A percentile compares a stretch with the other conserved stretches of the same genome.
Evolutionary conservation across 495 filamentous ascomycete species (phyloP).

Genomic region (Aspergillus wentii): DNA sequence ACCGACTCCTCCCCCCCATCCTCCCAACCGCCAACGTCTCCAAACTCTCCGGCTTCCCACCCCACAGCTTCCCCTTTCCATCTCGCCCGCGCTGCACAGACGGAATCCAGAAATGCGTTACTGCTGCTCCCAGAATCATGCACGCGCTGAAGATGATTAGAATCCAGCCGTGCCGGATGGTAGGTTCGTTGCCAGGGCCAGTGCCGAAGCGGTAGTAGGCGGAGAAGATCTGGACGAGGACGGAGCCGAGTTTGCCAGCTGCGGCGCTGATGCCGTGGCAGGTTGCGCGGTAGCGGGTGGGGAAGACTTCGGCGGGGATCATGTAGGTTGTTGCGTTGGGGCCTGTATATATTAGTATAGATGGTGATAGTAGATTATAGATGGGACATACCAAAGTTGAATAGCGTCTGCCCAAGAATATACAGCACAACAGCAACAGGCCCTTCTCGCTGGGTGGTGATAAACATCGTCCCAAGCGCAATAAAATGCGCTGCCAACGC

Average conservation of each 20-base stretch:
- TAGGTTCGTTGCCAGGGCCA: slow-evolving; percentile 23
- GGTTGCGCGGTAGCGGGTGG: slow-evolving; percentile 54
- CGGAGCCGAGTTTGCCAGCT: slow-evolving; percentile 53
- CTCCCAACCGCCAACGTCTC: slow-evolving; percentile 37
- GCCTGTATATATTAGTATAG: slow-evolving; percentile 19
- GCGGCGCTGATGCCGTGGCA: slow-evolving; percentile 54
- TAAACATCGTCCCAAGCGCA: slow-evolving; percentile 44
- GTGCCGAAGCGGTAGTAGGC: slow-evolving; percentile 38
- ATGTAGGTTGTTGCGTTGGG: slow-evolving; percentile 61
- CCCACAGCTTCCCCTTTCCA: slow-evolving; percentile 27
- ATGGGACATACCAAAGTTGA: slow-evolving; percentile 49
- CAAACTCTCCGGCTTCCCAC: slow-evolving; percentile 35
- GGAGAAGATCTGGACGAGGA: slow-evolving; percentile 51
- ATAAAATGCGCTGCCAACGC: slow-evolving; percentile 44
- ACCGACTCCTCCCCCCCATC: slow-evolving; percentile 34
- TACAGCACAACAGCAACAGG: slow-evolving; percentile 50
- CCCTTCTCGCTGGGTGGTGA: slow-evolving; percentile 32
- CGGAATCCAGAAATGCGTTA: slow-evolving; percentile 44
- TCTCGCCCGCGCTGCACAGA: slow-evolving; percentile 27
- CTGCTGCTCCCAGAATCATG: slow-evolving; percentile 40
- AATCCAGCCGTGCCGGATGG: slow-evolving; percentile 36
- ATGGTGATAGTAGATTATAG: neutral
- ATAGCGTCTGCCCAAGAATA: slow-evolving; percentile 55
- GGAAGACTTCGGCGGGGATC: slow-evolving; percentile 56
- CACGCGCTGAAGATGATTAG: slow-evolving; percentile 41